phyloP scores from a whole-genome alignment of 306 rosid genomes.

The Carpinus viminea region DNA sequence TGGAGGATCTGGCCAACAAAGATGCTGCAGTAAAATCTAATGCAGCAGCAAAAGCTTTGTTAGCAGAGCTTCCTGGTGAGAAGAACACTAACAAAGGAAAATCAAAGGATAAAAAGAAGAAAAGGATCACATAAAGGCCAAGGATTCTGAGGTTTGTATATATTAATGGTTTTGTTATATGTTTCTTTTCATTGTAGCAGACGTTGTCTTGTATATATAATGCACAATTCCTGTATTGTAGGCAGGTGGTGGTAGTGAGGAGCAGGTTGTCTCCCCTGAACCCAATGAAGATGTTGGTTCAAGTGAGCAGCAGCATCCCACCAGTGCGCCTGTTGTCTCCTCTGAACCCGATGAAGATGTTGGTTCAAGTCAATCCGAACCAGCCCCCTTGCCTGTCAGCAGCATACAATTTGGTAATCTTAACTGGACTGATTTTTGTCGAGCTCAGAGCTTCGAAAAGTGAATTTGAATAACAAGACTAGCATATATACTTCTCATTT shows the following conservation, averaged over 20 bases:
- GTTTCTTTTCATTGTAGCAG: not conserved
- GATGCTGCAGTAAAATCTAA: not conserved
- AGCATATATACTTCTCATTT: too few species aligned
- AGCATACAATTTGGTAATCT: too few species aligned
- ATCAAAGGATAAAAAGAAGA: not conserved
- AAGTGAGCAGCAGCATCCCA: too few species aligned
- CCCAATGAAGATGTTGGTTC: too few species aligned
- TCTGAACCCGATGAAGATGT: too few species aligned
- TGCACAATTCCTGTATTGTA: not conserved
- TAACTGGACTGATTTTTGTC: not conserved
- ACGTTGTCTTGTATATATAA: not conserved
- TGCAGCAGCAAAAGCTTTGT: not conserved
- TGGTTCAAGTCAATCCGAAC: too few species aligned
- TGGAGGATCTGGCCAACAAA: not conserved
- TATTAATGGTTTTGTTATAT: not conserved
- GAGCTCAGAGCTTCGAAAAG: too few species aligned
- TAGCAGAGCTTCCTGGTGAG: not conserved
- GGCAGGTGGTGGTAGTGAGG: not conserved
- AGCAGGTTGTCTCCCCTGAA: too few species aligned
- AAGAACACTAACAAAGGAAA: not conserved
- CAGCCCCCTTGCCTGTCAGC: too few species aligned
- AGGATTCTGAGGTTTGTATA: not conserved
- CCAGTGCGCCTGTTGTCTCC: too few species aligned
- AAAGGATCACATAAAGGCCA: not conserved
- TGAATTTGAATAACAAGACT: too few species aligned